These are phyloP conservation scores for Naumovozyma castellii DNA, from an alignment of 805 yeast species.

Conservation along the genomic window DNA sequence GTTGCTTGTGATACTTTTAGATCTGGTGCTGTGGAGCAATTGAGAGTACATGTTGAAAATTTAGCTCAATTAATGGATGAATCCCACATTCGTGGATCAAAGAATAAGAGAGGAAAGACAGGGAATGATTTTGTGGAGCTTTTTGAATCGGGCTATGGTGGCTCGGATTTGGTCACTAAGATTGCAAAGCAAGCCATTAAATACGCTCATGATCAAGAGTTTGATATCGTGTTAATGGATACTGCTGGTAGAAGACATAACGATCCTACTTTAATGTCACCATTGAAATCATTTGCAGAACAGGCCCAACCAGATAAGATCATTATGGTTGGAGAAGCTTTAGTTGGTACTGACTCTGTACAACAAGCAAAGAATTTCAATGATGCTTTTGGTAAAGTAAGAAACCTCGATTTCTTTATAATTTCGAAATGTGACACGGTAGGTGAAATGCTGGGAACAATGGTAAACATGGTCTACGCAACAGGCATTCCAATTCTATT, in stretches of 20 bases:
- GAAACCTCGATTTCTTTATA: slow-evolving; percentile 81
- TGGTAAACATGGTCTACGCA: slow-evolving; percentile 95
- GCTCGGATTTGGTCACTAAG: slow-evolving; percentile 86
- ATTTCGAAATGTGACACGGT: slow-evolving; percentile 95
- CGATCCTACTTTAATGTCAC: slow-evolving; percentile 90
- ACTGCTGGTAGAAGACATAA: slow-evolving; percentile 97
- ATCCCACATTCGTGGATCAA: slow-evolving; percentile 30
- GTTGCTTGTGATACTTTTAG: slow-evolving; percentile 98
- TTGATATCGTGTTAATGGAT: slow-evolving; percentile 84
- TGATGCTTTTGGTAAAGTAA: slow-evolving; percentile 76
- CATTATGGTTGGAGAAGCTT: slow-evolving; percentile 97
- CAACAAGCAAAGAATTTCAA: slow-evolving; percentile 91
- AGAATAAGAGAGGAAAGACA: slow-evolving; percentile 30
- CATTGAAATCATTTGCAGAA: slow-evolving; percentile 86
- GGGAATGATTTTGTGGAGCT: slow-evolving; percentile 49
- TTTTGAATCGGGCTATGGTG: slow-evolving; percentile 93
- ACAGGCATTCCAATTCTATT: slow-evolving; percentile 91
- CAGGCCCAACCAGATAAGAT: slow-evolving; percentile 93
- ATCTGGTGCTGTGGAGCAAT: slow-evolving; percentile 97
- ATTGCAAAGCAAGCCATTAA: slow-evolving; percentile 88
- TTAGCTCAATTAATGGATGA: slow-evolving; percentile 55
- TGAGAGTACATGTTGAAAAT: slow-evolving; percentile 86
- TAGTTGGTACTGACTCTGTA: slow-evolving; percentile 95
- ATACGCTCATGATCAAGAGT: slow-evolving; percentile 57
- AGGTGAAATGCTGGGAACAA: slow-evolving; percentile 90